Evolutionary conservation across 2,329 filamentous ascomycete genomes (phyloP).

Genomic region (Neopestalotiopsis rosae): DNA sequence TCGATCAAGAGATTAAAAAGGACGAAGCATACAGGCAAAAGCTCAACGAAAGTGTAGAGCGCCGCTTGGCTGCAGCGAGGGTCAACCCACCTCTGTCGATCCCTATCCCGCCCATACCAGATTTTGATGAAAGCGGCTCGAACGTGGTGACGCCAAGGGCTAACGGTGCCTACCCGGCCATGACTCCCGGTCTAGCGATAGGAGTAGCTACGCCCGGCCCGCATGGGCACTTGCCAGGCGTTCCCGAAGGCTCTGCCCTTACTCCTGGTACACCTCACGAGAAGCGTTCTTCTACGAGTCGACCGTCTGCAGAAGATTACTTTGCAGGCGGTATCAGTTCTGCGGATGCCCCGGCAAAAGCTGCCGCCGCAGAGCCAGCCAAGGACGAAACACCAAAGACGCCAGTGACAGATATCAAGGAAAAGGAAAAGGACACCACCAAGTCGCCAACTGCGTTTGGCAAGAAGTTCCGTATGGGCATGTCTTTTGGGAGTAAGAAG

Average conservation of each 20-base stretch:
- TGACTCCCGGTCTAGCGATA: slow-evolving; percentile 80
- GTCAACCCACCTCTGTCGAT: slow-evolving; percentile 67
- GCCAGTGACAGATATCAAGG: slow-evolving; percentile 61
- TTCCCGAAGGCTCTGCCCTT: slow-evolving; percentile 51
- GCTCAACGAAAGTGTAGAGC: slow-evolving; percentile 67
- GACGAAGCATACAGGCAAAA: slow-evolving; percentile 77
- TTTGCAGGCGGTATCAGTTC: slow-evolving; percentile 69
- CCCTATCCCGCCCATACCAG: slow-evolving; percentile 43
- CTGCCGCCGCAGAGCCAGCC: slow-evolving; percentile 48
- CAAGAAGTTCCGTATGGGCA: slow-evolving; percentile 40
- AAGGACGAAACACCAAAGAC: slow-evolving; percentile 48
- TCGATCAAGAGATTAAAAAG: slow-evolving; percentile 87
- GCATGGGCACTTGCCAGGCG: slow-evolving; percentile 47
- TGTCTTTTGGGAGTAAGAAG: slow-evolving; percentile 83
- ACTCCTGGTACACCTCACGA: slow-evolving; percentile 54
- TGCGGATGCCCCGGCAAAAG: slow-evolving; percentile 50
- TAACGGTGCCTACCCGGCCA: slow-evolving; percentile 67
- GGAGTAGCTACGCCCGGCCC: slow-evolving; percentile 72
- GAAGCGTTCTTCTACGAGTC: slow-evolving; percentile 60
- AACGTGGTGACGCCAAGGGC: slow-evolving; percentile 65
- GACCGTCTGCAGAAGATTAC: slow-evolving; percentile 75
- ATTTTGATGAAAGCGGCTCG: slow-evolving; percentile 49
- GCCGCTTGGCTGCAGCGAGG: slow-evolving; percentile 59
- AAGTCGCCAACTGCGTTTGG: slow-evolving; percentile 59
- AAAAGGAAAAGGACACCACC: slow-evolving; percentile 55